phyloP scores from a whole-genome alignment of 148 eudicot species.

The Camellia lanceoleosa region DNA sequence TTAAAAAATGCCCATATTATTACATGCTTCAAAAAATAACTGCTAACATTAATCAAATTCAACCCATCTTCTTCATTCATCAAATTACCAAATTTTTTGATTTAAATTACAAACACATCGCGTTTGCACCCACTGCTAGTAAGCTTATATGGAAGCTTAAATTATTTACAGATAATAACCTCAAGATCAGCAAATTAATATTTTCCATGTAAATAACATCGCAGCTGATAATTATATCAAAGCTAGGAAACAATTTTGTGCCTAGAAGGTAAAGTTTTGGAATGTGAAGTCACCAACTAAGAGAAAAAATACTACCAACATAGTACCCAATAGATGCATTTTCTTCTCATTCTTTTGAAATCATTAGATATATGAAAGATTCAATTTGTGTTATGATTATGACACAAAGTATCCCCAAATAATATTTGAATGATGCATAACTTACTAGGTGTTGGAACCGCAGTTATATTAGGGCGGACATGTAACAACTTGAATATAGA shows the following conservation, averaged over 20 bases:
- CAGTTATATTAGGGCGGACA: conserved; percentile 59
- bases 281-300: neutral
- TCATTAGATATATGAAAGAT: too few relatives aligned
- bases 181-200: neutral
- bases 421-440: conserved; percentile 8
- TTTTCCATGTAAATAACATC: neutral
- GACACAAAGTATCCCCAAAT: too few relatives aligned
- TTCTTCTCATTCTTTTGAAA: neutral
- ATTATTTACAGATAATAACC: neutral
- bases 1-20: too few relatives aligned
- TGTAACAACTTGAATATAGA: conserved; percentile 65
- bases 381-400: neutral
- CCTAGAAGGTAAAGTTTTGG: neutral
- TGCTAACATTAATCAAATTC: too few relatives aligned
- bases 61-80: too few relatives aligned
- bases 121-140: neutral
- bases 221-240: neutral
- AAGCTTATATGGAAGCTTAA: neutral
- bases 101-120: too few relatives aligned
- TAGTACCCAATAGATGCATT: neutral
- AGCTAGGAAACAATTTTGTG: neutral
- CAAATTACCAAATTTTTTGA: too few relatives aligned
- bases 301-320: neutral
- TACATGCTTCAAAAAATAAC: too few relatives aligned
- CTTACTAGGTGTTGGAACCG: conserved; percentile 93